A percentile compares a stretch with the other conserved stretches of the same genome.
phyloP scores from a whole-genome alignment of 2,329 filamentous ascomycete species.

The Beauveria bassiana region DNA sequence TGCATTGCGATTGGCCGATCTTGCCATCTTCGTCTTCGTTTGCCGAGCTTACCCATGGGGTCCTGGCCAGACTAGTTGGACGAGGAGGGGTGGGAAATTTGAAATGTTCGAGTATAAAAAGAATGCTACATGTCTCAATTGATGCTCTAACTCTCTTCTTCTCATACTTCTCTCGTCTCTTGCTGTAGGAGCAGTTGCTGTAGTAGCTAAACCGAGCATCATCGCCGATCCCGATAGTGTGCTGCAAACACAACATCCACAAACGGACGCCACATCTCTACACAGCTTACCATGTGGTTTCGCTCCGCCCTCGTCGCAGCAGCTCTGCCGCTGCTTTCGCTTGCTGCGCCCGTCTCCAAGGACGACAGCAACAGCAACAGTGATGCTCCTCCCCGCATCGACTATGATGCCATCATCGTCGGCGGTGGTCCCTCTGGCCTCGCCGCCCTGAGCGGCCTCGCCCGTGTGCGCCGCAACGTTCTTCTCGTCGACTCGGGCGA shows the following conservation, averaged over 20 bases:
- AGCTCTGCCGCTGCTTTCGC: slow-evolving; percentile 14
- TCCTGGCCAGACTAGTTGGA: neutral
- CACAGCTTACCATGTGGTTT: slow-evolving; percentile 1
- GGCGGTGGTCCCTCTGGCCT: slow-evolving; percentile 52
- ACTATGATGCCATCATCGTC: slow-evolving; percentile 49
- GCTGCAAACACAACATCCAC: neutral
- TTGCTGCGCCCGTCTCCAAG: slow-evolving; percentile 12
- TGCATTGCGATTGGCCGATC: neutral
- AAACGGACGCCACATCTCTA: neutral
- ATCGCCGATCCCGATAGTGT: neutral
- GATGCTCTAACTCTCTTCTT: neutral
- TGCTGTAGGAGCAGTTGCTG: neutral
- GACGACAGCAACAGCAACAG: neutral
- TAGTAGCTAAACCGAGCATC: neutral
- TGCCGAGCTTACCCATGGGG: neutral
- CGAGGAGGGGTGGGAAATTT: neutral
- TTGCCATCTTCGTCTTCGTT: neutral
- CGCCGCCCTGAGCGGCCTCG: slow-evolving; percentile 47
- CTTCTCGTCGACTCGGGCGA: slow-evolving; percentile 50
- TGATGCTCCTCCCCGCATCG: slow-evolving; percentile 6
- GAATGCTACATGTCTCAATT: neutral
- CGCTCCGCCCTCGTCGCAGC: slow-evolving; percentile 7
- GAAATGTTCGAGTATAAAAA: slow-evolving; percentile 1
- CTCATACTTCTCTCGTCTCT: neutral
- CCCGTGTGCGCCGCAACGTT: slow-evolving; percentile 46